These are phyloP conservation scores for Nigrospora osmanthi DNA, from an alignment of 2,329 filamentous ascomycete species.

Conservation along the genomic window DNA sequence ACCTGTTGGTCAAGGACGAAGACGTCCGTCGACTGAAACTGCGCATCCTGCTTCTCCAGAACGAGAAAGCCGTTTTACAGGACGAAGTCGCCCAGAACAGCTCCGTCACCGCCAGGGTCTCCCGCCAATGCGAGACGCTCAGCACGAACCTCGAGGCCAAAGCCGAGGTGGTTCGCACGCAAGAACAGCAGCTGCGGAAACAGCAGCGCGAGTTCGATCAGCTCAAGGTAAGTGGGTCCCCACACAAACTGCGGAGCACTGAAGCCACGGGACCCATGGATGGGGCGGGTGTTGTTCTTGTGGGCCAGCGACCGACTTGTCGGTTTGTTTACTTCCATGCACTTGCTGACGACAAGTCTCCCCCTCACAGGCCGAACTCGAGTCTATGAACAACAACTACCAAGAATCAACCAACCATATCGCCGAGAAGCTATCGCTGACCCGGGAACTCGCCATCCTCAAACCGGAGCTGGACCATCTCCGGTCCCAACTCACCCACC, in stretches of 20 bases:
- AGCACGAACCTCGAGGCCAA: conserved; percentile 33
- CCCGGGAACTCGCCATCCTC: conserved; percentile 41
- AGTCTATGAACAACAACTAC: conserved; percentile 57
- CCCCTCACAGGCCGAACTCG: conserved; percentile 55
- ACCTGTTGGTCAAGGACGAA: conserved; percentile 68
- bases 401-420: conserved; percentile 65
- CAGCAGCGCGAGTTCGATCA: conserved; percentile 40
- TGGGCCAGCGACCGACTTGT: too few relatives aligned
- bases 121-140: conserved; percentile 29
- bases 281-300: too few relatives aligned
- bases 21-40: conserved; percentile 62
- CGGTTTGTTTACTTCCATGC: too few relatives aligned
- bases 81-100: conserved; percentile 42
- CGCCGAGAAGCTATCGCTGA: conserved; percentile 46
- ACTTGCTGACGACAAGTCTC: too few relatives aligned
- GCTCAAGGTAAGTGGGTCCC: conserved; percentile 31
- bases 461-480: conserved; percentile 51
- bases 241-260: too few relatives aligned
- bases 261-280: too few relatives aligned
- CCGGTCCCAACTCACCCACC: conserved; percentile 43
- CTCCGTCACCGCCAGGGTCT: conserved; percentile 21
- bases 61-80: conserved; percentile 65
- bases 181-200: conserved; percentile 39
- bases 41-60: conserved; percentile 61
- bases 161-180: conserved; percentile 31